Evolutionary conservation across 306 rosid genomes (phyloP).

Genomic region (Quercus variabilis): DNA sequence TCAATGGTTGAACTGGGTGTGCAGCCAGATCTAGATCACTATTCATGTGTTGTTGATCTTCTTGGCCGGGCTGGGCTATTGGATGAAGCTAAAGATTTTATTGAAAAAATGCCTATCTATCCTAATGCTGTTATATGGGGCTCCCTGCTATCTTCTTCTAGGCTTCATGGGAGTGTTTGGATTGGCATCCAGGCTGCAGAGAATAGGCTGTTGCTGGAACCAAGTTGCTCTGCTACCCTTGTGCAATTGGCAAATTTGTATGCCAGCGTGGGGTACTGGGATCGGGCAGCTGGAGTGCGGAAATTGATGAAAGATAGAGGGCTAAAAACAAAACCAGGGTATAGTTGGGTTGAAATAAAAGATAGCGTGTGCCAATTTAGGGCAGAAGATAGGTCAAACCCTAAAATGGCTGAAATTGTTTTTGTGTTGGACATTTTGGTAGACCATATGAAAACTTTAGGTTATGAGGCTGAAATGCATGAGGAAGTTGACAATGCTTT

Average conservation of each 20-base stretch:
- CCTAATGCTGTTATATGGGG: slow-evolving; percentile 90
- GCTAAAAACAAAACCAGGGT: slow-evolving; percentile 62
- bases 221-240: slow-evolving; percentile 63
- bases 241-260: slow-evolving; percentile 67
- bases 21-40: slow-evolving; percentile 70
- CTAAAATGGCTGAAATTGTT: slow-evolving; percentile 40
- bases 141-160: slow-evolving; percentile 69
- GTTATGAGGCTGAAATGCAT: slow-evolving; percentile 26
- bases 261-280: slow-evolving; percentile 68
- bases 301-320: slow-evolving; percentile 70
- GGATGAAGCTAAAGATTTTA: slow-evolving; percentile 58
- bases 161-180: slow-evolving; percentile 66
- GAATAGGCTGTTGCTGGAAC: slow-evolving; percentile 59
- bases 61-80: slow-evolving; percentile 84
- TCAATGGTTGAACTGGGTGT: slow-evolving; percentile 59
- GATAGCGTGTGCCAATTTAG: slow-evolving; percentile 54
- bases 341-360: slow-evolving; percentile 74
- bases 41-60: slow-evolving; percentile 71
- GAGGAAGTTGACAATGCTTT: slow-evolving; percentile 14
- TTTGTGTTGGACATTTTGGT: slow-evolving; percentile 44
- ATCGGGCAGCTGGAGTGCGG: slow-evolving; percentile 49
- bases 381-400: slow-evolving; percentile 59
- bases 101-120: slow-evolving; percentile 57
- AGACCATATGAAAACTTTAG: slow-evolving; percentile 56
- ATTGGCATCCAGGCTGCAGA: slow-evolving; percentile 75